phyloP scores from a whole-genome alignment of 345 rosid genomes.

The Eucalyptus globulus region DNA sequence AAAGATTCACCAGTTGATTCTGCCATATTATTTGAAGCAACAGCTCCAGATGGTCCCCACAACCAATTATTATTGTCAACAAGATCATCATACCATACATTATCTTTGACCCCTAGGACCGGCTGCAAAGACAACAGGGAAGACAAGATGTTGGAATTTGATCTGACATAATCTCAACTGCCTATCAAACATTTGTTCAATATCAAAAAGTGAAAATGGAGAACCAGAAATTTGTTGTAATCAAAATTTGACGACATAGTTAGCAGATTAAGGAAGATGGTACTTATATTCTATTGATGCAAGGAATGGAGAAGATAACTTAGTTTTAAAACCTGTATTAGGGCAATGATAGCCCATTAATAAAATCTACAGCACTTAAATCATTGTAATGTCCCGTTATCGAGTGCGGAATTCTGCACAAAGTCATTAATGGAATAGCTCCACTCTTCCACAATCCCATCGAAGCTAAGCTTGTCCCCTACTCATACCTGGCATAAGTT shows the following conservation, averaged over 20 bases:
- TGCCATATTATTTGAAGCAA: slow-evolving; percentile 19
- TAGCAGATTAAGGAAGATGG: neutral
- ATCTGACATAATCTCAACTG: neutral
- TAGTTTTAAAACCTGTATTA: neutral
- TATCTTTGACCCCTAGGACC: neutral
- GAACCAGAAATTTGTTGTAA: neutral
- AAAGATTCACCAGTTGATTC: slow-evolving; percentile 10
- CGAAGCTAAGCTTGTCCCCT: neutral
- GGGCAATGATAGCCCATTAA: neutral
- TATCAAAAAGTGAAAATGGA: neutral
- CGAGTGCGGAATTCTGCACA: neutral
- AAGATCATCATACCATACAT: neutral
- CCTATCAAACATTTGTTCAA: neutral
- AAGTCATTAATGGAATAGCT: neutral
- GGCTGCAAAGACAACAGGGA: neutral
- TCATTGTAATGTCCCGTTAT: neutral
- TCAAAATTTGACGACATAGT: neutral
- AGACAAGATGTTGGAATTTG: neutral
- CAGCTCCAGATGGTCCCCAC: neutral
- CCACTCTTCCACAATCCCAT: neutral
- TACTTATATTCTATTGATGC: neutral
- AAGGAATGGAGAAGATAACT: neutral
- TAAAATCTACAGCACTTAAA: neutral
- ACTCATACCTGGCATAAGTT: neutral
- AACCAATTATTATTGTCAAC: neutral